Conservation (phyloP, 768 basidiomycete genomes). For the Lactarius hengduanensis region DNA sequence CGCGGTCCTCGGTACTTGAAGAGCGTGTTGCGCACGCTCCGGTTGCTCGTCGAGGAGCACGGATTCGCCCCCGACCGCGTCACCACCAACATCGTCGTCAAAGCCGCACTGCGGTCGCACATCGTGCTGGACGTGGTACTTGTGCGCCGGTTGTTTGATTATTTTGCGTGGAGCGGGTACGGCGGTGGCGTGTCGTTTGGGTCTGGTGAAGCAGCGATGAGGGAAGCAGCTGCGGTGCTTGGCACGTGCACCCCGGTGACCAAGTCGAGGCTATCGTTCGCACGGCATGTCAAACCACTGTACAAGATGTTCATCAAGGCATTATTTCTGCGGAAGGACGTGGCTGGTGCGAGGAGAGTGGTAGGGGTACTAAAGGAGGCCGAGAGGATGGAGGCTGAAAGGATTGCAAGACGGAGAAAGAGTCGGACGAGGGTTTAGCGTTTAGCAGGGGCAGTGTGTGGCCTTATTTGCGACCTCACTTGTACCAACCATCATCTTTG, state of each 20-base stretch:
- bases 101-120: constrained; percentile 55
- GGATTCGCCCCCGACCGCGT: constrained; percentile 63
- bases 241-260: constrained; percentile 10
- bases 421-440: background rate
- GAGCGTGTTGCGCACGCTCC: constrained; percentile 41
- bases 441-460: background rate
- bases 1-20: constrained; percentile 49
- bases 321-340: constrained; percentile 24
- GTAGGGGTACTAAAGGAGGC: constrained; percentile 27
- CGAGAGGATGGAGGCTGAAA: constrained; percentile 19
- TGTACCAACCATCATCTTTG: background rate
- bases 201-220: constrained; percentile 10
- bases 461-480: background rate
- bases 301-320: constrained; percentile 30
- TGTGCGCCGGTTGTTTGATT: constrained; percentile 62
- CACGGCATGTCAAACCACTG: constrained; percentile 25
- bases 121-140: constrained; percentile 41
- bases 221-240: constrained; percentile 20
- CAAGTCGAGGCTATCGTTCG: constrained; percentile 19
- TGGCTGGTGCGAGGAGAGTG: constrained; percentile 22
- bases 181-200: constrained; percentile 34
- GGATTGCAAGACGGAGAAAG: constrained; percentile 5
- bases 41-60: constrained; percentile 43
- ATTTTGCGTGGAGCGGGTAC: constrained; percentile 59
- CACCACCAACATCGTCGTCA: constrained; percentile 68